Base-by-base conservation (phyloP, 768 basidiomycete genomes). In the Phlegmacium glaucopus region DNA sequence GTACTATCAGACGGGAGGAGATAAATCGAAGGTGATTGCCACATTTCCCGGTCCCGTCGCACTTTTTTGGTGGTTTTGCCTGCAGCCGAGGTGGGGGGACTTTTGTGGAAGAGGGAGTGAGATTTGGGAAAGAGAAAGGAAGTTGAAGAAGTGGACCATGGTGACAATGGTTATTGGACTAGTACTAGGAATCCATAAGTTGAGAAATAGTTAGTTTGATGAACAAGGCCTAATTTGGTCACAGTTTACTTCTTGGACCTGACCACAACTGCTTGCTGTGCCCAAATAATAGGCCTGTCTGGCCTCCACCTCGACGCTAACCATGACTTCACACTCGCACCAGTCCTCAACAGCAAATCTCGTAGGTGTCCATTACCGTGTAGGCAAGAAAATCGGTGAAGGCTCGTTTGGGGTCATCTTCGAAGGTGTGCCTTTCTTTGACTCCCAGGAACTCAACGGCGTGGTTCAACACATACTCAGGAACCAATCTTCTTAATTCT, bases 341-440 rank as follows among this genome's bases (percentile, higher is more conserved):
- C 71, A 80, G 2, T 75, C 78, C 38, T 78, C 82, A 4, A 79
- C 79, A 36, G 77, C 84, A 50, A 87, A 88, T 68, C 72, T 95
- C 63, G 93, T 96, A 60, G 93, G 95, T 44, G 83, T 89, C n/a
- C 94, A 97, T 74, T 98, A 95, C 74, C 84, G 91, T 48, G 94
- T 98, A 16, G 95, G 95, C 58, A 90, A 90, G 80, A 98, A 98
- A 82, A 97, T 99, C 69, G 96, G 96, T 53, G 96, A 99, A 68
- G 96, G 96, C 53, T 90, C 87, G 6, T 99, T 99, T 66, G 96
- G 96, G 55, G 94, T 98, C 76, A 91, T 90, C 68, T 92, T 87
- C 55, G 90, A 90, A 73, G 90, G 89, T 85, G 49, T n/a, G 58
- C 53, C 22, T 22, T 40, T 43, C 22, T 35, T 29, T 41, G 28